These are phyloP conservation scores for Lichenothelia convexa DNA, from an alignment of 495 filamentous ascomycete genomes.

Conservation along the genomic window DNA sequence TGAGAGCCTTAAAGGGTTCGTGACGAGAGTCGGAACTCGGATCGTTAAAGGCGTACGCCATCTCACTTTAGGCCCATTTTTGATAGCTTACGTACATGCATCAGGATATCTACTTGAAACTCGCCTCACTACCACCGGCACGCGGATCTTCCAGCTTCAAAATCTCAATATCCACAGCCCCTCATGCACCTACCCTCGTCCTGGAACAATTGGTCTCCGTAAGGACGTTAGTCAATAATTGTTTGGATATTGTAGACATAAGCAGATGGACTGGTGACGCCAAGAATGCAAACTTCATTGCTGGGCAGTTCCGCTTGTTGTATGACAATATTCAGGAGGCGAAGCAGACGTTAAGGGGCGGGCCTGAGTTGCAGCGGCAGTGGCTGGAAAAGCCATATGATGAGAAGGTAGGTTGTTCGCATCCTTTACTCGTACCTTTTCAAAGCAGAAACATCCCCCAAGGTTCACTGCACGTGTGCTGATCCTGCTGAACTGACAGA, in stretches of 20 bases:
- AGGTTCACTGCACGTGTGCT: background rate
- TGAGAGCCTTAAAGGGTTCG: conserved; percentile 77
- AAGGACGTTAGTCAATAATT: conserved; percentile 53
- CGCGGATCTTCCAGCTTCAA: conserved; percentile 32
- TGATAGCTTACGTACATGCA: background rate
- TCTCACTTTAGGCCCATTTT: background rate
- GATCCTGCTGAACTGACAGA: conserved; percentile 4
- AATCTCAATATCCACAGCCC: conserved; percentile 33
- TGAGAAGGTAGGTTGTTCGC: conserved; percentile 26
- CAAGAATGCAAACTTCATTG: conserved; percentile 47
- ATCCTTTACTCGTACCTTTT: background rate
- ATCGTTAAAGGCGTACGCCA: conserved; percentile 24
- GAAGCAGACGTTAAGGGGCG: conserved; percentile 35
- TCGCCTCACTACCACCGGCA: conserved; percentile 31
- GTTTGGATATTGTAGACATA: conserved; percentile 61
- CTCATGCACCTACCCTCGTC: conserved; percentile 31
- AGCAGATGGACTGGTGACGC: conserved; percentile 47
- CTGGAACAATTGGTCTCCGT: conserved; percentile 54
- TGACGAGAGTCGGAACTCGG: conserved; percentile 42
- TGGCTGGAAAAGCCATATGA: conserved; percentile 41
- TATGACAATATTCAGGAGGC: conserved; percentile 61
- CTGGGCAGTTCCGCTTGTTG: conserved; percentile 60
- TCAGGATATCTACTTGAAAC: conserved; percentile 17
- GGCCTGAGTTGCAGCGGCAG: conserved; percentile 30
- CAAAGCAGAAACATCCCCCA: background rate